A percentile compares a stretch with the other conserved stretches of the same genome.
These are phyloP conservation scores for Spathaspora arborariae DNA, from an alignment of 805 yeast genomes.

Conservation along the genomic window DNA sequence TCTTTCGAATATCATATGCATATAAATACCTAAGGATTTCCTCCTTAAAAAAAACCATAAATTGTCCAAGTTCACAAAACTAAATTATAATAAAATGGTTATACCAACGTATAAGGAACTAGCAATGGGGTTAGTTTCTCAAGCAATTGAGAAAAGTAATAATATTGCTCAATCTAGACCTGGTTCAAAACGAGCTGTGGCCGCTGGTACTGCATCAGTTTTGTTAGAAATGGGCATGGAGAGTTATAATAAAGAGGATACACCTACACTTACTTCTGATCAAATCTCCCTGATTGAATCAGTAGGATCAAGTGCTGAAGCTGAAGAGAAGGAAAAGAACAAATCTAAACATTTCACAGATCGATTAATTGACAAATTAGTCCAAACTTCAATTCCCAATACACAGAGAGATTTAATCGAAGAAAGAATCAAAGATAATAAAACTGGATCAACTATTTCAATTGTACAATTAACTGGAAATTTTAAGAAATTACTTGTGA, in stretches of 20 bases:
- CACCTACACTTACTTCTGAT: constrained; percentile 18
- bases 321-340: constrained; percentile 12
- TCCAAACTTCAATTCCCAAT: constrained; percentile 48
- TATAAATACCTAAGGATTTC: too few relatives aligned
- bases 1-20: background rate
- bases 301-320: constrained; percentile 24
- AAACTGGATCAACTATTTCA: constrained; percentile 48
- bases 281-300: constrained; percentile 23
- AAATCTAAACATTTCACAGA: constrained; percentile 50
- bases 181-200: constrained; percentile 28
- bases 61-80: too few relatives aligned
- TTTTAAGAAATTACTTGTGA: constrained; percentile 51
- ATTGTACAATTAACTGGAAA: constrained; percentile 53
- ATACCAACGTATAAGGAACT: constrained; percentile 2
- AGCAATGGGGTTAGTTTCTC: constrained; percentile 5
- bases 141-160: constrained; percentile 9
- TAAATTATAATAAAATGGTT: too few relatives aligned
- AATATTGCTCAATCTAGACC: constrained; percentile 15
- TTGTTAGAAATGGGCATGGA: constrained; percentile 31
- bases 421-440: constrained; percentile 28
- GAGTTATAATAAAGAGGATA: constrained; percentile 13
- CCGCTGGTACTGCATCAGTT: constrained; percentile 36
- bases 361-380: constrained; percentile 48
- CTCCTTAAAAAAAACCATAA: too few relatives aligned
- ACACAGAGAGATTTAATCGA: too few relatives aligned